Evolutionary conservation across 2,329 filamentous ascomycete genomes (phyloP).

Genomic region (Epichloe sp.): DNA sequence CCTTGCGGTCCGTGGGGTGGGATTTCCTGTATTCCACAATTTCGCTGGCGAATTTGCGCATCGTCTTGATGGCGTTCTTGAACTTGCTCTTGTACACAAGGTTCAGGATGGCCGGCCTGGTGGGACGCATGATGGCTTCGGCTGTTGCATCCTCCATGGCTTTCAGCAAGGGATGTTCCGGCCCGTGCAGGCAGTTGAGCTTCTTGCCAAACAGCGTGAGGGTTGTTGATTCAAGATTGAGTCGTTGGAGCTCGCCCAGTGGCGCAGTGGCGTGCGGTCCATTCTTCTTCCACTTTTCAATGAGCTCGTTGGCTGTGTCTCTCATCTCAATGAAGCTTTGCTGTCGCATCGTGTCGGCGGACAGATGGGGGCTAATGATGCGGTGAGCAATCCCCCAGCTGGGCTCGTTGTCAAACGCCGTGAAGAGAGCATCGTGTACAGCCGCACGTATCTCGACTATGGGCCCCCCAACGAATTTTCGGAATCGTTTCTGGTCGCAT

Average conservation of each 20-base stretch:
- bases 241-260: constrained; percentile 35
- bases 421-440: constrained; percentile 39
- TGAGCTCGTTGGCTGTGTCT: constrained; percentile 34
- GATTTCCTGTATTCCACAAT: constrained; percentile 43
- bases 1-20: constrained; percentile 41
- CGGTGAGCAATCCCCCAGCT: constrained; percentile 40
- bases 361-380: constrained; percentile 35
- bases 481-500: constrained; percentile 39
- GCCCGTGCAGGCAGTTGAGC: constrained; percentile 31
- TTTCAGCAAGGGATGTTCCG: constrained; percentile 33
- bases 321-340: constrained; percentile 32
- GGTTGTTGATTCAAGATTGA: constrained; percentile 39
- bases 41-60: constrained; percentile 42
- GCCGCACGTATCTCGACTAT: constrained; percentile 37
- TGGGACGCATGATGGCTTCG: constrained; percentile 42
- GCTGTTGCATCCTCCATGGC: constrained; percentile 42
- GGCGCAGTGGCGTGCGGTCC: constrained; percentile 25
- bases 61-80: constrained; percentile 35
- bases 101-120: constrained; percentile 36
- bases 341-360: constrained; percentile 18
- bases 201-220: constrained; percentile 38
- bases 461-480: constrained; percentile 41
- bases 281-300: constrained; percentile 33
- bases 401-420: constrained; percentile 33
- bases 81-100: constrained; percentile 40